These are phyloP conservation scores for Paragyromitra xinjiangensis DNA, from an alignment of 495 filamentous ascomycete species.

Conservation along the genomic window DNA sequence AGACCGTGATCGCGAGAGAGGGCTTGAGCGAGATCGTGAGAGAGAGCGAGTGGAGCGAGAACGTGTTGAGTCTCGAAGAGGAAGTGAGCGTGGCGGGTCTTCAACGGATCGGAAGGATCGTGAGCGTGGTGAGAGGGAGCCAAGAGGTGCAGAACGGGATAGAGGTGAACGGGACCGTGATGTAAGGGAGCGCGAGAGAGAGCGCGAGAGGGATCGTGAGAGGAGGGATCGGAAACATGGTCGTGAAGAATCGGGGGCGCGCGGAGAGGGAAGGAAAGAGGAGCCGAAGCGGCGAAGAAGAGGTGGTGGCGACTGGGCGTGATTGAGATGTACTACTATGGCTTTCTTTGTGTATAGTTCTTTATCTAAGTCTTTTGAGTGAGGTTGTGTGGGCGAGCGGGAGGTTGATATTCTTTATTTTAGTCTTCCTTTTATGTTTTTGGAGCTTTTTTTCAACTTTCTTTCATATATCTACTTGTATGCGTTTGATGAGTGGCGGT, in stretches of 20 bases:
- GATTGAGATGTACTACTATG: slow-evolving; percentile 13
- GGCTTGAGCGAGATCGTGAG: slow-evolving; percentile 32
- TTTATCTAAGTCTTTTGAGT: slow-evolving; percentile 9
- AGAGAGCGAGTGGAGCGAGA: slow-evolving; percentile 38
- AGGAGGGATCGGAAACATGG: slow-evolving; percentile 52
- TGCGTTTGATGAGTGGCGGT: not conserved
- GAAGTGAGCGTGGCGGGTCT: slow-evolving; percentile 42
- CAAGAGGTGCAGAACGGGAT: slow-evolving; percentile 41
- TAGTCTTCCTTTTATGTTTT: not conserved
- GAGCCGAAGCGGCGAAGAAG: slow-evolving; percentile 52
- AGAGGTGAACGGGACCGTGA: slow-evolving; percentile 49
- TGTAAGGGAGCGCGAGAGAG: slow-evolving; percentile 50
- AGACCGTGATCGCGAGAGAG: slow-evolving; percentile 37
- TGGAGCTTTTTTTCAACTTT: not conserved
- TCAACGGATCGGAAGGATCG: slow-evolving; percentile 44
- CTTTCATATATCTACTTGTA: slow-evolving; percentile 5
- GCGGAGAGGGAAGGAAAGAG: slow-evolving; percentile 46
- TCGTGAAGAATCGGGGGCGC: slow-evolving; percentile 33
- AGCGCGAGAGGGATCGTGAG: slow-evolving; percentile 50
- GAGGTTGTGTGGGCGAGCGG: not conserved
- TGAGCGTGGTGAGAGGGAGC: slow-evolving; percentile 27
- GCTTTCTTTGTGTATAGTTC: slow-evolving; percentile 37
- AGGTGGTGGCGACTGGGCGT: slow-evolving; percentile 34
- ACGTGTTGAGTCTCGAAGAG: slow-evolving; percentile 42
- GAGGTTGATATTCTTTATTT: slow-evolving; percentile 8